Evolutionary conservation across 2,329 filamentous ascomycete genomes (phyloP).

Genomic region (Chaetomium olivaceum): DNA sequence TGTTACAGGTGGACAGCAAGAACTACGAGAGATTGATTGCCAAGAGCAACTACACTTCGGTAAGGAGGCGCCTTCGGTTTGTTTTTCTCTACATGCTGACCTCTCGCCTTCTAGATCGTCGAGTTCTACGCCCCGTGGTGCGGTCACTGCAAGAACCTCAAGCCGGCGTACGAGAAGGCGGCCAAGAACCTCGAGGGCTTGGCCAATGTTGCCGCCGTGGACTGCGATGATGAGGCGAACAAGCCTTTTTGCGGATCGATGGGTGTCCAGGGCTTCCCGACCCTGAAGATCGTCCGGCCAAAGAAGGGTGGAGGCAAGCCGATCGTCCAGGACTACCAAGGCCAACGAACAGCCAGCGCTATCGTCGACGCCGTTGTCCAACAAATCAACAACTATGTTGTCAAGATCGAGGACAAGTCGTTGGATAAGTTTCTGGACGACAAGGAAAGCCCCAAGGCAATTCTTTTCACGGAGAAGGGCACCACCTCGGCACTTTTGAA

Average conservation of each 20-base stretch:
- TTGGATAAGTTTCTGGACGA: slow-evolving; percentile 71
- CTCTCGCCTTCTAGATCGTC: slow-evolving; percentile 50
- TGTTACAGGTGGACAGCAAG: slow-evolving; percentile 77
- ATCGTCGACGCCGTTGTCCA: slow-evolving; percentile 84
- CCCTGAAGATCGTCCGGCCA: slow-evolving; percentile 88
- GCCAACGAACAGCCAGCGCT: slow-evolving; percentile 75
- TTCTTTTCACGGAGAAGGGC: slow-evolving; percentile 93
- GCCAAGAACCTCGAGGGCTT: slow-evolving; percentile 87
- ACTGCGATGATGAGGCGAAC: slow-evolving; percentile 93
- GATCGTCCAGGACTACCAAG: slow-evolving; percentile 86
- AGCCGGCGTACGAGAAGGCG: slow-evolving; percentile 92
- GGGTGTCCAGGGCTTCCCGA: slow-evolving; percentile 92
- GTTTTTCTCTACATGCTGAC: background rate
- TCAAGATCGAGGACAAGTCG: slow-evolving; percentile 75
- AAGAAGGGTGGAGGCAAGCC: slow-evolving; percentile 73
- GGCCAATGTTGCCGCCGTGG: slow-evolving; percentile 89
- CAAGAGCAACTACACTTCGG: slow-evolving; percentile 87
- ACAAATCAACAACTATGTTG: slow-evolving; percentile 91
- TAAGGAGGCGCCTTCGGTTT: slow-evolving; percentile 47
- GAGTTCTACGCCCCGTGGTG: slow-evolving; percentile 99
- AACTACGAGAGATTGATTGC: slow-evolving; percentile 81
- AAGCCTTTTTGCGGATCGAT: slow-evolving; percentile 82
- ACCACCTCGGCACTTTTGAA: slow-evolving; percentile 80
- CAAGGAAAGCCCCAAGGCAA: slow-evolving; percentile 73
- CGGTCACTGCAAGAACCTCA: slow-evolving; percentile 93